These are phyloP conservation scores for Annulohypoxylon nitens DNA, from an alignment of 495 filamentous ascomycete species.

Conservation along the genomic window DNA sequence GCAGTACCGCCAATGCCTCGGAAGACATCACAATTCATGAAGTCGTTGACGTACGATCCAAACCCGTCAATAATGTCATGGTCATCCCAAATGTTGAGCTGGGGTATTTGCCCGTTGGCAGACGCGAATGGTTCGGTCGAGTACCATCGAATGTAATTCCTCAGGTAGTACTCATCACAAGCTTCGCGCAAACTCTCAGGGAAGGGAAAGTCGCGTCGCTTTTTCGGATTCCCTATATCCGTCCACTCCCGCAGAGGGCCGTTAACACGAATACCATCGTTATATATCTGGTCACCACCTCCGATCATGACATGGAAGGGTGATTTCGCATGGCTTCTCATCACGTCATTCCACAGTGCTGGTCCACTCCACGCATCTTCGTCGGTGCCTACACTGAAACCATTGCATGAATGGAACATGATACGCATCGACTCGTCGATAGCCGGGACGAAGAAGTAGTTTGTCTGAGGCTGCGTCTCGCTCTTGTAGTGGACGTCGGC, in stretches of 20 bases:
- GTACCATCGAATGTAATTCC: conserved; percentile 93
- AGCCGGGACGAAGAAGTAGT: conserved; percentile 81
- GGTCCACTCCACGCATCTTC: conserved; percentile 85
- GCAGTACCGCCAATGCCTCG: conserved; percentile 88
- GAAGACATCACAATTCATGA: conserved; percentile 94
- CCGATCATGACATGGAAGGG: conserved; percentile 97
- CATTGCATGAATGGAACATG: conserved; percentile 97
- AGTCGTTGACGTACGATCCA: conserved; percentile 90
- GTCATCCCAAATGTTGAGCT: conserved; percentile 96
- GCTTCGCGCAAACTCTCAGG: conserved; percentile 75
- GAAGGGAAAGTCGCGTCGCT: conserved; percentile 82
- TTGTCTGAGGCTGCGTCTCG: conserved; percentile 60
- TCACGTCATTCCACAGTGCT: conserved; percentile 90
- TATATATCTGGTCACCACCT: conserved; percentile 96
- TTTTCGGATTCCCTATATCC: conserved; percentile 82
- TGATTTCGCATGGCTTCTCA: conserved; percentile 74
- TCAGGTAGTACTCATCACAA: conserved; percentile 91
- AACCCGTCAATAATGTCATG: conserved; percentile 95
- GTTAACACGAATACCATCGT: conserved; percentile 85
- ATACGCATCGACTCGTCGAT: conserved; percentile 88
- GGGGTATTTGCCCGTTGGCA: conserved; percentile 88
- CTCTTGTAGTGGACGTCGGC: conserved; percentile 60
- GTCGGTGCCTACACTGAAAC: conserved; percentile 93
- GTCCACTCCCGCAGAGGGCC: conserved; percentile 87
- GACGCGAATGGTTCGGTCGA: conserved; percentile 82